Evolutionary conservation across 2,329 filamentous ascomycete species (phyloP).

Genomic region (Sporothrix pallida): DNA sequence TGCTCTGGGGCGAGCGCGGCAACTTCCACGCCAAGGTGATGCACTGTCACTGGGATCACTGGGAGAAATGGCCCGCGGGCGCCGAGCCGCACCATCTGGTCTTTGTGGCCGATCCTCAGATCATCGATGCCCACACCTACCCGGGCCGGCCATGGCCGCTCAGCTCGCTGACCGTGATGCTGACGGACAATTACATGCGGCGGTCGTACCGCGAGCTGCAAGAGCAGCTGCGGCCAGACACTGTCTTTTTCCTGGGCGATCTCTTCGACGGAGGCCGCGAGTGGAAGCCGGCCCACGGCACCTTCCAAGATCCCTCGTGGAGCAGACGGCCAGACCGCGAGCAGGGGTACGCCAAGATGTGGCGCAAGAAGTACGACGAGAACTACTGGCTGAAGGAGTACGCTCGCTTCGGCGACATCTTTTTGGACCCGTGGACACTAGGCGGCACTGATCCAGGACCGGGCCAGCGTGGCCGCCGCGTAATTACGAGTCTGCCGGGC

Average conservation of each 20-base stretch:
- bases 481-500: conserved; percentile 85
- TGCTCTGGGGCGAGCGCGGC: conserved; percentile 86
- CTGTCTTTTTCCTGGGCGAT: conserved; percentile 89
- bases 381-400: conserved; percentile 89
- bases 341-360: conserved; percentile 63
- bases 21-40: conserved; percentile 74
- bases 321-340: conserved; percentile 59
- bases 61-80: conserved; percentile 87
- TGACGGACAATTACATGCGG: conserved; percentile 90
- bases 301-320: conserved; percentile 66
- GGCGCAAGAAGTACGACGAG: conserved; percentile 77
- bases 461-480: conserved; percentile 71
- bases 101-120: conserved; percentile 87
- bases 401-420: conserved; percentile 82
- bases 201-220: conserved; percentile 83
- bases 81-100: conserved; percentile 83
- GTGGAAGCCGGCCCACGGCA: conserved; percentile 76
- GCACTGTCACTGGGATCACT: conserved; percentile 79
- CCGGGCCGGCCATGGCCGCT: conserved; percentile 73
- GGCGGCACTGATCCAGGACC: conserved; percentile 57
- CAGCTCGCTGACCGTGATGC: conserved; percentile 57
- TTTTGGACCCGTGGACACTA: conserved; percentile 71
- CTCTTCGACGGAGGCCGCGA: conserved; percentile 95
- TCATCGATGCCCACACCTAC: conserved; percentile 95
- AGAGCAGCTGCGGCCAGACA: conserved; percentile 77